A percentile compares a stretch with the other conserved stretches of the same genome.
Evolutionary conservation across 768 basidiomycete genomes (phyloP).

Genomic region (Leccinum truebloodii): DNA sequence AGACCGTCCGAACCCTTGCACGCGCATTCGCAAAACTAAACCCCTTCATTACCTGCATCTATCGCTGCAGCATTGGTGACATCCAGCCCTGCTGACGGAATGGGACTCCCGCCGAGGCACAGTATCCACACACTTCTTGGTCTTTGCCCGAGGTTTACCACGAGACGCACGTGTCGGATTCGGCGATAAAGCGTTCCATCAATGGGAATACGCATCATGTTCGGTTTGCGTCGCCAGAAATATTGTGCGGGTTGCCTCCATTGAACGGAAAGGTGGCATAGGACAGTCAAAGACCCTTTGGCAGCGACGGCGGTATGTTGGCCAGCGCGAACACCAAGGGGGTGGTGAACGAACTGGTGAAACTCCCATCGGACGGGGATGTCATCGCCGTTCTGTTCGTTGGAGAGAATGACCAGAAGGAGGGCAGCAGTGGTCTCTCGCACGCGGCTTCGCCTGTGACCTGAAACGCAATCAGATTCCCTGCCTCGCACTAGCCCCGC

Average conservation of each 20-base stretch:
- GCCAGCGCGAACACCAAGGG: neutral
- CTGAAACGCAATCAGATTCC: neutral
- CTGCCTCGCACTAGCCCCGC: too few species aligned
- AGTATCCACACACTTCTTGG: too few species aligned
- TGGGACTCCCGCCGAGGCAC: too few species aligned
- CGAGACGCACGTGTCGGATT: neutral
- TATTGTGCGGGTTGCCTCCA: conserved; percentile 16
- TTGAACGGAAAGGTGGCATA: conserved; percentile 5
- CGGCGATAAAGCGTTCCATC: conserved; percentile 13
- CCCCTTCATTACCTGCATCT: too few species aligned
- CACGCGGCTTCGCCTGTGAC: neutral
- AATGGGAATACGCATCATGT: conserved; percentile 25
- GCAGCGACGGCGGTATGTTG: neutral
- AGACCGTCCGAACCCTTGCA: too few species aligned
- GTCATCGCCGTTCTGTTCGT: conserved; percentile 21
- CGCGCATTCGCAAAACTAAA: too few species aligned
- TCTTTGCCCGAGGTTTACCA: too few species aligned
- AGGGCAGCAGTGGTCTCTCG: neutral
- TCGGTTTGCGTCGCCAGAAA: conserved; percentile 35
- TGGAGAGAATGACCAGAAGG: too few species aligned
- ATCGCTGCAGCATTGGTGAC: too few species aligned
- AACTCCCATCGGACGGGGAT: conserved; percentile 6
- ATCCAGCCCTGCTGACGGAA: too few species aligned
- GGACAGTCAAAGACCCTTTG: neutral
- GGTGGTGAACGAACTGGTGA: neutral